Base-by-base conservation (phyloP, 108 stramenopile genomes). In the Fistulifera pelliculosa region DNA sequence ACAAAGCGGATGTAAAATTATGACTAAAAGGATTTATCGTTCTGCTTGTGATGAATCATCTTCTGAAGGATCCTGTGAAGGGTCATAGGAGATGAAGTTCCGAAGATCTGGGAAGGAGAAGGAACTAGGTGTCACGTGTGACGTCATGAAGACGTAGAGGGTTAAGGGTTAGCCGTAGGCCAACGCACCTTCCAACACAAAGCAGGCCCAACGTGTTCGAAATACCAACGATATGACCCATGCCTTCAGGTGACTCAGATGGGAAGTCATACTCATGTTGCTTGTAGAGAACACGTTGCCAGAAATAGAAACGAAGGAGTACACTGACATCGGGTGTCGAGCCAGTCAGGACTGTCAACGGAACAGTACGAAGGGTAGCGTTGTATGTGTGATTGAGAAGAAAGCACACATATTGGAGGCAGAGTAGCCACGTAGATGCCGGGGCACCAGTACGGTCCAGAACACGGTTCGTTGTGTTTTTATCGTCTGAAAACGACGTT, bases 201-300 rank as follows among this genome's bases (percentile, higher is more conserved):
- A 13, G 41, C 42, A 24, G 63, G 58, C 8, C 72, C 72, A 38
- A 59, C 65, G 38, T 54, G 21, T 38, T 69, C 50, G 67, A n/a
- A 28, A 67, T 38, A 38, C 69, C 62, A 22, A 59, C 64, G 19
- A 54, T 55, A 15, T 40, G 24, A 18, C 62, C 68, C 2, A 11
- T 3, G 8, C 10, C 16, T 31, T 68, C 63, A 57, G 41, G 23
- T 22, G 38, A 57, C 40, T 40, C 50, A 38, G 31, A n/a, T 35
- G 38, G 31, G 25, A 14, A 12, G 6, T 15, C 53, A 15, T 13
- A 17, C 3, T 38, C 53, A 10, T 38, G 19, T 5, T 12, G 4
- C 21, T 8, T 5, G 15, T 38, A 54, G 21, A 62, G 57, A 14
- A 70, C 63, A 16, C 22, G 50, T 41, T 70, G 57, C 50, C 43